Evolutionary conservation across 2,329 filamentous ascomycete genomes (phyloP).

Genomic region (Aulographum hederae): DNA sequence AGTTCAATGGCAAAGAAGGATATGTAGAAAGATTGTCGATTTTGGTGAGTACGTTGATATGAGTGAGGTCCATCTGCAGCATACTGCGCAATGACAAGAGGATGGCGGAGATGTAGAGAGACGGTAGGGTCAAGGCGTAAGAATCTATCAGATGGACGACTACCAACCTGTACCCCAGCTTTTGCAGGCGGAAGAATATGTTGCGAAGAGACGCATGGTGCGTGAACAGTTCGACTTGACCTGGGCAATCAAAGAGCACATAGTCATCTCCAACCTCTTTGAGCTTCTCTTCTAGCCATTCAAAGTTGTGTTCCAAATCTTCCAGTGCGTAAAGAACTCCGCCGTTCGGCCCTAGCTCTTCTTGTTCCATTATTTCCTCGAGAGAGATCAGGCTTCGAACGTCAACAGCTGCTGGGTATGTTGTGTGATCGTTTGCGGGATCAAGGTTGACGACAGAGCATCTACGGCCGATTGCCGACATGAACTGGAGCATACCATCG

Average conservation of each 20-base stretch:
- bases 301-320: constrained; percentile 83
- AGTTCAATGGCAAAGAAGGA: constrained; percentile 75
- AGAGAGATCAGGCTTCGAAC: constrained; percentile 77
- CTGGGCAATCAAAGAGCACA: constrained; percentile 86
- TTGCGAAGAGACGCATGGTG: constrained; percentile 85
- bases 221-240: constrained; percentile 92
- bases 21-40: constrained; percentile 87
- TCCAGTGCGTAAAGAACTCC: constrained; percentile 86
- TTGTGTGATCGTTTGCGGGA: constrained; percentile 85
- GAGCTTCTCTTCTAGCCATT: constrained; percentile 73
- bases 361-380: constrained; percentile 87
- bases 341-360: constrained; percentile 78
- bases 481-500: constrained; percentile 98
- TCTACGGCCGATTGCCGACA: constrained; percentile 84
- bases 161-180: constrained; percentile 83
- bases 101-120: constrained; percentile 84
- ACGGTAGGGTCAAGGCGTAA: constrained; percentile 81
- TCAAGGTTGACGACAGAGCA: constrained; percentile 94
- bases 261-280: constrained; percentile 76
- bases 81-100: constrained; percentile 87
- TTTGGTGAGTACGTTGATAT: constrained; percentile 92
- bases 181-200: constrained; percentile 80
- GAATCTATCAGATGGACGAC: constrained; percentile 88
- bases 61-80: constrained; percentile 94
- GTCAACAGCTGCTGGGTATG: constrained; percentile 77